Evolutionary conservation across 306 rosid species (phyloP).

Genomic region (Mimosa pudica): DNA sequence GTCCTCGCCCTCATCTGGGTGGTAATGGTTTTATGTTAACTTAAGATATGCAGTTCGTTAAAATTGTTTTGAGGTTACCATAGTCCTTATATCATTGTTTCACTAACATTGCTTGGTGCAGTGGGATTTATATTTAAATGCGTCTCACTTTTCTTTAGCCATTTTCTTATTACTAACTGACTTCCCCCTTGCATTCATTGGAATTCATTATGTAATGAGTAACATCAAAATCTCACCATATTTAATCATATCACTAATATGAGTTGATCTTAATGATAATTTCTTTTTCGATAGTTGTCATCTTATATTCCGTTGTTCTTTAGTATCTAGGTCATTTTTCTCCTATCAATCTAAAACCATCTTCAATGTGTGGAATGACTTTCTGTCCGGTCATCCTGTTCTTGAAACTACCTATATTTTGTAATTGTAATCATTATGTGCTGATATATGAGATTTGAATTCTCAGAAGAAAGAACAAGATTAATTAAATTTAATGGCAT

Average conservation of each 20-base stretch:
- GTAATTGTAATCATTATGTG: neutral
- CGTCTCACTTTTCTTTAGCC: slow-evolving; percentile 9
- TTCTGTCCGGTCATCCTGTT: neutral
- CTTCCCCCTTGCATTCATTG: slow-evolving; percentile 26
- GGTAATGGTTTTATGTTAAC: slow-evolving; percentile 61
- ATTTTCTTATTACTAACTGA: slow-evolving; percentile 31
- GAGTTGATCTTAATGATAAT: neutral
- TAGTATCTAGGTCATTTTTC: neutral
- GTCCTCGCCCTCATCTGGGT: slow-evolving; percentile 56
- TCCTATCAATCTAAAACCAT: neutral
- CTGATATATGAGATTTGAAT: neutral
- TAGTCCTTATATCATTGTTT: slow-evolving; percentile 39
- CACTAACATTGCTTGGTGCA: slow-evolving; percentile 26
- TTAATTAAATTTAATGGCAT: neutral
- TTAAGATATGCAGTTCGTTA: slow-evolving; percentile 35
- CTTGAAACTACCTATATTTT: neutral
- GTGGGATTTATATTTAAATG: slow-evolving; percentile 33
- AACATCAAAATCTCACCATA: slow-evolving; percentile 17
- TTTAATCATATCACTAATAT: neutral
- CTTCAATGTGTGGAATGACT: neutral
- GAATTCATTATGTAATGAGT: slow-evolving; percentile 31
- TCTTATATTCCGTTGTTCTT: neutral
- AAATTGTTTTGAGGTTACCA: slow-evolving; percentile 22
- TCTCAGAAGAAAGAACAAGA: neutral
- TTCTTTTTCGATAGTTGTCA: neutral